Conservation (phyloP, 305 asterid species). For the Solanum hybrid region DNA sequence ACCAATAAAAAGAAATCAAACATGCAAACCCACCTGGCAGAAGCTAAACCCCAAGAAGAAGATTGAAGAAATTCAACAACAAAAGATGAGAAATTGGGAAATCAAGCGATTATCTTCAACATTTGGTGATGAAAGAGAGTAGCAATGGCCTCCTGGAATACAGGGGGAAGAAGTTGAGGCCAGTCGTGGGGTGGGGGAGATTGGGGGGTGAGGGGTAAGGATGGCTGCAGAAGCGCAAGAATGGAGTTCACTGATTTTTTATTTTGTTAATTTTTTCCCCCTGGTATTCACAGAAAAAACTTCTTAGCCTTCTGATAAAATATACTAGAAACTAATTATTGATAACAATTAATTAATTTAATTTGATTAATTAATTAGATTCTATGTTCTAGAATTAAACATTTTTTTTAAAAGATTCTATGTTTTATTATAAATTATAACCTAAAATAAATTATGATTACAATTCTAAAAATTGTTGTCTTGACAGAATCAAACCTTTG, state of each 20-base stretch:
- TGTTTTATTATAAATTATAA: background rate
- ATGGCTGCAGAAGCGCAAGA: background rate
- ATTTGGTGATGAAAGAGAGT: background rate
- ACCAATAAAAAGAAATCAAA: background rate
- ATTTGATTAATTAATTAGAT: background rate
- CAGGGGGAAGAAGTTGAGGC: background rate
- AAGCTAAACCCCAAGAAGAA: background rate
- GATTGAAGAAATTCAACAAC: background rate
- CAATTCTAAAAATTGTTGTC: background rate
- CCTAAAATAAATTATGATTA: background rate
- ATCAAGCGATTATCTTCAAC: background rate
- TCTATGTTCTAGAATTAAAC: background rate
- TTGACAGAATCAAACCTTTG: background rate
- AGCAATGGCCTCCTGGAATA: background rate
- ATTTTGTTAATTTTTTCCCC: background rate
- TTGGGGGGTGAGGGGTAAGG: background rate
- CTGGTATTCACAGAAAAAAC: background rate
- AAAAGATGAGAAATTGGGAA: background rate
- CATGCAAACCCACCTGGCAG: background rate
- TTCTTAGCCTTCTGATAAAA: background rate
- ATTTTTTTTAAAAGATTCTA: background rate
- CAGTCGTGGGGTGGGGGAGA: background rate
- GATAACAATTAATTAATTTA: background rate
- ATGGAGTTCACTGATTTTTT: background rate
- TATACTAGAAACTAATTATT: background rate